phyloP scores from a whole-genome alignment of 345 rosid species.

The Luvunga scandens region DNA sequence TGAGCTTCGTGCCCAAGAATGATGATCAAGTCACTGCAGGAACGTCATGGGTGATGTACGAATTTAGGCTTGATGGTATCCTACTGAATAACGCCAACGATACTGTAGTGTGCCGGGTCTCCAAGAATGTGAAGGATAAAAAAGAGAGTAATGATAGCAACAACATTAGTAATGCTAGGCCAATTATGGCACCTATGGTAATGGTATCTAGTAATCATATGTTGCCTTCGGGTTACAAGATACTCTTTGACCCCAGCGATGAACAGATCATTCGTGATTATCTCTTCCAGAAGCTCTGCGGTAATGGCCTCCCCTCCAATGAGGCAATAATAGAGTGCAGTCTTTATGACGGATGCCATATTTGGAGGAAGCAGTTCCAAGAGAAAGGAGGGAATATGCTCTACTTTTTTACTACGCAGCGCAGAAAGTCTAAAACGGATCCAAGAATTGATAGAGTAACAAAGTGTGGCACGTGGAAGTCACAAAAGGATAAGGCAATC shows the following conservation, averaged over 20 bases:
- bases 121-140: not conserved
- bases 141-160: not conserved
- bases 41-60: not conserved
- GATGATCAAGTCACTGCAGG: not conserved
- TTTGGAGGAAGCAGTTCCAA: not conserved
- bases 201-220: no score
- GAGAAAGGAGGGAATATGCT: not conserved
- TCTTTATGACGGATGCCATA: not conserved
- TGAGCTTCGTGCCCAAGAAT: not conserved
- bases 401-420: not conserved
- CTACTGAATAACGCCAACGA: not conserved
- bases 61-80: not conserved
- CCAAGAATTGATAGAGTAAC: not conserved
- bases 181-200: not conserved
- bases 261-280: not conserved
- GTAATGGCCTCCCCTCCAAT: not conserved
- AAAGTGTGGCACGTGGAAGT: not conserved
- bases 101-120: not conserved
- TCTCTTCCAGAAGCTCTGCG: not conserved
- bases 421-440: not conserved
- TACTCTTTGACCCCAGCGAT: not conserved
- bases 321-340: not conserved
- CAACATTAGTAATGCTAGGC: not conserved
- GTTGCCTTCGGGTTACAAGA: not conserved
- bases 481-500: not conserved